Evolutionary conservation across 768 basidiomycete species (phyloP).

Genomic region (Phlebiopsis flavidoalba): DNA sequence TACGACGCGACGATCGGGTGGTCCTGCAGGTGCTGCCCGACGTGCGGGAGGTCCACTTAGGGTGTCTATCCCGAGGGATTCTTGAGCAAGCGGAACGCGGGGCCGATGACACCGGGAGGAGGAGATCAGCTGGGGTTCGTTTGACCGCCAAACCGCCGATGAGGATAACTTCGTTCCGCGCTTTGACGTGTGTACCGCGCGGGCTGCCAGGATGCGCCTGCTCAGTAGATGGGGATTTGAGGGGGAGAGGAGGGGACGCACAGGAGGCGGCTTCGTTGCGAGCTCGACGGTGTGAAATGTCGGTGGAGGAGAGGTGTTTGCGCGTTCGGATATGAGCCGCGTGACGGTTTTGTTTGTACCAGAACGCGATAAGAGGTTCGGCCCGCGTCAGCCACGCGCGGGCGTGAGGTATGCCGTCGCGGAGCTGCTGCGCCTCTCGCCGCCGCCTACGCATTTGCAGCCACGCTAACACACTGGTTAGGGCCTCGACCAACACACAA

Average conservation of each 20-base stretch:
- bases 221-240: too few relatives aligned
- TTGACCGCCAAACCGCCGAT: conserved; percentile 11
- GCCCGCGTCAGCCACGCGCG: not conserved
- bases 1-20: conserved; percentile 10
- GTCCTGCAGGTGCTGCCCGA: conserved; percentile 25
- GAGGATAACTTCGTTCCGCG: conserved; percentile 16
- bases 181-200: not conserved
- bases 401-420: conserved; percentile 8
- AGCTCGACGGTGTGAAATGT: not conserved
- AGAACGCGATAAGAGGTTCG: conserved; percentile 10
- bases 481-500: too few relatives aligned
- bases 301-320: not conserved
- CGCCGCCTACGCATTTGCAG: not conserved
- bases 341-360: conserved; percentile 6
- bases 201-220: not conserved
- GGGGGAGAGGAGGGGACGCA: too few relatives aligned
- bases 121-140: conserved; percentile 19
- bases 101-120: conserved; percentile 29
- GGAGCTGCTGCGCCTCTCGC: conserved; percentile 1
- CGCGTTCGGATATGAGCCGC: not conserved
- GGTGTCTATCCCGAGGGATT: conserved; percentile 22
- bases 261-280: too few relatives aligned
- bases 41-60: conserved; percentile 33
- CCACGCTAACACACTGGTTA: too few relatives aligned
- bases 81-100: conserved; percentile 26